Base-by-base conservation (phyloP, 2,329 filamentous ascomycete species). In the Tothia fuscella region DNA sequence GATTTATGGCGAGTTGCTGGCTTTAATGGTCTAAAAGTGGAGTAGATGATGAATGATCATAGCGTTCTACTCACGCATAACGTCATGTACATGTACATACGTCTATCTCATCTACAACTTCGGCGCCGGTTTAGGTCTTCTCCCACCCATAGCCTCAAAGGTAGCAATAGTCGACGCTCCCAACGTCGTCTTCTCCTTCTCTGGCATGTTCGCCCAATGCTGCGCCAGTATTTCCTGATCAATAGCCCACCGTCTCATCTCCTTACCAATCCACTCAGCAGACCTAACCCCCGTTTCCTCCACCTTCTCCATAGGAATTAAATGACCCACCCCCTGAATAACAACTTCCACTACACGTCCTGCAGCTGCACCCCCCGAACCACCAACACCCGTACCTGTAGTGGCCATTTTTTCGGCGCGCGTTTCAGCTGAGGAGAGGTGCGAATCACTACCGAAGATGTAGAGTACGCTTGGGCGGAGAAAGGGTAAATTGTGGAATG, bases 251-350 rank as follows among this genome's bases (percentile, higher is more conserved):
- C 62, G 49, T 28, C 45, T 50, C 52, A 61, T 53, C 43, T 59
- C 55, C 48, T 54, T 56, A 13, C 51, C 50, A 13, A 64, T 46
- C 65, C 66, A 70, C 13, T 49, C 53, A 12, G 51, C 53, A 20
- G 42, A 45, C 5, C 59, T 56, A n/a, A 72, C 65, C 2, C 85
- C 88, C 47, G 79, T 82, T 52, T 74, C 67, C 2, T 53, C 64
- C 0, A 83, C 82, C 29, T 74, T 72, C 60, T 94, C 87, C 74
- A 94, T 83, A 0, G 88, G 81, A 21, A 95, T 74, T 31, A 95
- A 60, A 59, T 96, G 89, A 0, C 88, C 86, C 5, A 71, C 67
- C 0, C 71, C 71, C 21, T 80, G 62, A 6, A 91, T 60, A 13
- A 76, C 65, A 4, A 83, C 70, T 48, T 78, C 70, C 43, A 67